These are phyloP conservation scores for Sclerotinia glacialis DNA, from an alignment of 2,329 filamentous ascomycete genomes.

Conservation along the genomic window DNA sequence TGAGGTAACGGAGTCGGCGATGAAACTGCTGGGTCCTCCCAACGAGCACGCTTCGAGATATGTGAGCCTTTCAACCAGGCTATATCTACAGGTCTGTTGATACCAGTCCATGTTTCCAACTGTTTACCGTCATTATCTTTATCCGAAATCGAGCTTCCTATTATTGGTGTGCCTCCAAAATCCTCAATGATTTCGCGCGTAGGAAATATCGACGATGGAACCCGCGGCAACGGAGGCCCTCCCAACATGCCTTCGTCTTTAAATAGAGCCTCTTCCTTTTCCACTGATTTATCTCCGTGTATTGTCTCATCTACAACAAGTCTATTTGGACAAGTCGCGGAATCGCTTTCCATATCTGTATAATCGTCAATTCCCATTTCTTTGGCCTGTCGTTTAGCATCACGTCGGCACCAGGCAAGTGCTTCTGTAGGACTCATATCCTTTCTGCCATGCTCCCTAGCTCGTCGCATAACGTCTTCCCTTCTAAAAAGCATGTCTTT, in stretches of 20 bases:
- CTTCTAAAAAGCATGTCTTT: conserved; percentile 33
- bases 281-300: neutral
- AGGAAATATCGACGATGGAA: neutral
- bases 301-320: conserved; percentile 1
- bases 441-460: conserved; percentile 29
- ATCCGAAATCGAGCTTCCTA: neutral
- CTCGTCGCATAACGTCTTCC: conserved; percentile 29
- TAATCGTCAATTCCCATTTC: conserved; percentile 10
- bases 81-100: conserved; percentile 29
- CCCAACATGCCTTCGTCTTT: neutral
- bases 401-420: conserved; percentile 30
- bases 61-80: conserved; percentile 38
- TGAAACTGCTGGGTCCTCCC: conserved; percentile 31
- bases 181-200: neutral
- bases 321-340: neutral
- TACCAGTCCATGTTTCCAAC: conserved; percentile 14
- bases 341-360: neutral
- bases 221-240: neutral
- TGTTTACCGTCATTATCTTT: neutral
- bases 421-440: conserved; percentile 30
- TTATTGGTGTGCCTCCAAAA: conserved; percentile 12
- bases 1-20: conserved; percentile 35
- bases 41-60: conserved; percentile 36
- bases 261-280: neutral
- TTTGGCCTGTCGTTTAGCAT: conserved; percentile 26